Base-by-base conservation (phyloP, 805 yeast genomes). In the Saturnispora sekii region DNA sequence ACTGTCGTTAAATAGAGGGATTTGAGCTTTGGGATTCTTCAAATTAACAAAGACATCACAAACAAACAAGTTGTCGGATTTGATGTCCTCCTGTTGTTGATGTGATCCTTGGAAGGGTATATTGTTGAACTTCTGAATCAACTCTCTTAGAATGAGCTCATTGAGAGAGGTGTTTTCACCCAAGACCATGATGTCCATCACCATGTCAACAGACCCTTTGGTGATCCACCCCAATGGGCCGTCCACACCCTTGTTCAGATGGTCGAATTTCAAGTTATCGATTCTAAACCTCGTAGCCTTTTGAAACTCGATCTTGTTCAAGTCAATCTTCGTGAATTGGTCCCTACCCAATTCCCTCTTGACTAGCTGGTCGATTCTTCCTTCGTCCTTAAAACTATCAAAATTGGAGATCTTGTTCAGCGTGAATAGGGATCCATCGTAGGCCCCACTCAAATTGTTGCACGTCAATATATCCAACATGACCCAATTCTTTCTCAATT, bases 221-320 rank as follows among this genome's bases (percentile, higher is more conserved):
- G 86, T 79, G 45, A 93, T 90, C 99, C 99, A 93, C 6, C 97
- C 97, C 63, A 93, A 87, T 10, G 97, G 96, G 0, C 99, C 98
- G 44, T 80, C 79, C 46, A 85, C 73, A 0, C 97, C 97, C 1
- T 85, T 76, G 58, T 93, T 93, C 47, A 93, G 65, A 63, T 93
- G 97, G 53, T 90, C 95, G 33, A 93, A 74, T 57, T 79, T 81
- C 45, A 93, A 73, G 28, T 87, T 79, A 59, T 93, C 97, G 32
- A 89, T 81, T 41, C 97, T 67, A 49, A 87, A 70, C 37, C 96
- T 70, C 1, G 90, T 86, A 10, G 84, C 76, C 46, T 81, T 70
- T 48, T 72, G 40, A 43, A 55, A 51, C 33, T 51, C 46, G 12
- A 51, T 47, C n/a, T 53, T 49, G 29, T 47, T 48, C 38, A 47